Evolutionary conservation across 2,329 filamentous ascomycete genomes (phyloP).

Genomic region (Trichoderma sp.): DNA sequence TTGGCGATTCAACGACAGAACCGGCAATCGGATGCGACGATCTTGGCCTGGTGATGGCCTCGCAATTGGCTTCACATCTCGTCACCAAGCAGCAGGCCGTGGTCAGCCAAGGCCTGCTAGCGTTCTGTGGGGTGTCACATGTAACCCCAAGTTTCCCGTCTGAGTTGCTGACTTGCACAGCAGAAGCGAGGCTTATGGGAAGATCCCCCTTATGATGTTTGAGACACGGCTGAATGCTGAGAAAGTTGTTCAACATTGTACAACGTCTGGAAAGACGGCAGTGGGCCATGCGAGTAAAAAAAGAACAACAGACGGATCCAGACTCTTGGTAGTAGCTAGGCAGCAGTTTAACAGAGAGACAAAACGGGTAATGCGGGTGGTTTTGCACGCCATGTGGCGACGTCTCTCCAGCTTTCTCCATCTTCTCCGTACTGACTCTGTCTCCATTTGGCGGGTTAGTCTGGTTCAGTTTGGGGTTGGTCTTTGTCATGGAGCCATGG

Average conservation of each 20-base stretch:
- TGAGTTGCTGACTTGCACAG: neutral
- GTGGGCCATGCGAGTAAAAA: neutral
- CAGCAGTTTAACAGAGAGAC: conserved; percentile 11
- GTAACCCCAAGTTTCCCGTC: neutral
- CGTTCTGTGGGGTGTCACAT: neutral
- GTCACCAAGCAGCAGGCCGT: conserved; percentile 3
- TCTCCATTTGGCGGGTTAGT: neutral
- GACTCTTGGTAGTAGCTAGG: conserved; percentile 7
- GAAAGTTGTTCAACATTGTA: neutral
- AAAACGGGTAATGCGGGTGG: conserved; percentile 1
- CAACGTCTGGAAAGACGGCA: neutral
- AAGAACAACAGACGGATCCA: conserved; percentile 5
- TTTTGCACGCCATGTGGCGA: conserved; percentile 12
- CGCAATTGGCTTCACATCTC: neutral
- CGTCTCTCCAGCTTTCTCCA: conserved; percentile 11
- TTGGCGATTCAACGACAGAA: conserved; percentile 1
- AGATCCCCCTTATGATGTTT: neutral
- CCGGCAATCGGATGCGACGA: neutral
- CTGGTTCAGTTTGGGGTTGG: neutral
- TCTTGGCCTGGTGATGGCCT: neutral
- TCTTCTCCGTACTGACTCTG: neutral
- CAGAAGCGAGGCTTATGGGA: neutral
- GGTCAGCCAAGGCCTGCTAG: neutral
- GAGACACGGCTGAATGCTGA: neutral
- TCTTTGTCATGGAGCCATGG: neutral